Base-by-base conservation (phyloP, 371 early-diverging fungal genomes). In the Mortierella sp. region DNA sequence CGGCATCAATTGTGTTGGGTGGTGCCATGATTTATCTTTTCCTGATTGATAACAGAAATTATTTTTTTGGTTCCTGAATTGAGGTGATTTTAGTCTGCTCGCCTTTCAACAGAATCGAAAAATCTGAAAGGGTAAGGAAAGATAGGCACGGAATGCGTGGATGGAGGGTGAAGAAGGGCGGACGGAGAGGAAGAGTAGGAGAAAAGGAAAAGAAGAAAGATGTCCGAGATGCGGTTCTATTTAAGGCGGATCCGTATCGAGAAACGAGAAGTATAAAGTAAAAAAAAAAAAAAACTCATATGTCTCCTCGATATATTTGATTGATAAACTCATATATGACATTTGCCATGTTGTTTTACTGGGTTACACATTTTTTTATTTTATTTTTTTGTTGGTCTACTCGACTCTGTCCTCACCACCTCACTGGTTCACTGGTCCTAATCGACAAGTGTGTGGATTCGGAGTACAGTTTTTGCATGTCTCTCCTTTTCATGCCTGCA, bases 1-100 rank as follows among this genome's bases (percentile, higher is more conserved):
- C 81, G 58, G 75, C 75, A 64, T 80, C 81, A 61, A 80, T 68
- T n/a, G 75, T 80, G 70, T 80, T 80, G 68, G 81, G 81, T 60
- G 81, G 81, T 16, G 80, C 80, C 81, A 80, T 80, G 24, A 40
- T 60, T 55, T 32, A 49, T 49, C 16, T 63, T 45, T 26, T 57
- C 51, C 32, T 54, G 37, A 52, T 22, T 20, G 59, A 32, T 54
- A 16, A 35, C 16, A n/a, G 35, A 37, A 35, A 63, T 64, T 68
- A 58, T 67, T 60, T 28, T 66, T 32, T 55, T 61, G 32, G 68
- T 64, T 77, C 64, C 72, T 67, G 69, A 54, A 60, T 26, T 57
- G 24, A 35, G 11, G 0, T 18, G 12, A 22, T n/a, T 12, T 16
- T 35, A 47, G 35, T 14, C n/a, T 16, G 24, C 2, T 61, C 14